These are phyloP conservation scores for Ustilago lituana DNA, from an alignment of 1,284 basidiomycete genomes.

Conservation along the genomic window DNA sequence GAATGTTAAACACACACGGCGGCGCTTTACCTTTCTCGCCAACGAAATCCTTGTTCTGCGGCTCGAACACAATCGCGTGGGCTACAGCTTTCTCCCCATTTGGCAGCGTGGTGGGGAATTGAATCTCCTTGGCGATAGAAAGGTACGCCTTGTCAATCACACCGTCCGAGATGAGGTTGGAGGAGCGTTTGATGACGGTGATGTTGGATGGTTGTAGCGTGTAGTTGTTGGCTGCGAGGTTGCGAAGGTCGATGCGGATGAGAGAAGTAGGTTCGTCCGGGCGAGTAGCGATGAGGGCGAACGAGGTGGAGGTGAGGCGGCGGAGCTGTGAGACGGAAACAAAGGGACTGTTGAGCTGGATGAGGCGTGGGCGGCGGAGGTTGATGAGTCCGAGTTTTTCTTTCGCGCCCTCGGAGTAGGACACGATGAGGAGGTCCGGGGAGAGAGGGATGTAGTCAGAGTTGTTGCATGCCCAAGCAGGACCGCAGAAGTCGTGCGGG, in stretches of 20 bases:
- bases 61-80: constrained; percentile 74
- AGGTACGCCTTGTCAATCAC: constrained; percentile 35
- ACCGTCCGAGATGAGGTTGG: constrained; percentile 37
- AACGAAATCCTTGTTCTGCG: constrained; percentile 73
- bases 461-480: constrained; percentile 72
- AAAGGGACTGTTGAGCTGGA: constrained; percentile 34
- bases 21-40: constrained; percentile 72
- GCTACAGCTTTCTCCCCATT: constrained; percentile 42
- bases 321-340: constrained; percentile 38
- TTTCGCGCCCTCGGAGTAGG: constrained; percentile 28
- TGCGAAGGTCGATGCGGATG: constrained; percentile 35
- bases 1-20: constrained; percentile 74
- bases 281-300: constrained; percentile 37
- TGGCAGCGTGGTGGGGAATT: constrained; percentile 56
- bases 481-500: constrained; percentile 73
- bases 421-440: constrained; percentile 40
- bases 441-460: constrained; percentile 48
- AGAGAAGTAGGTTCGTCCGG: constrained; percentile 37
- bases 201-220: constrained; percentile 15
- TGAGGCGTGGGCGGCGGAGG: constrained; percentile 35
- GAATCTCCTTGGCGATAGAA: constrained; percentile 37
- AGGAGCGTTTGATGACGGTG: constrained; percentile 43
- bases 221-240: constrained; percentile 19
- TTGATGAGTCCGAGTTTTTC: constrained; percentile 42
- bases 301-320: constrained; percentile 24